Conservation (phyloP, 345 rosid species). For the Aurinia saxatilis region DNA sequence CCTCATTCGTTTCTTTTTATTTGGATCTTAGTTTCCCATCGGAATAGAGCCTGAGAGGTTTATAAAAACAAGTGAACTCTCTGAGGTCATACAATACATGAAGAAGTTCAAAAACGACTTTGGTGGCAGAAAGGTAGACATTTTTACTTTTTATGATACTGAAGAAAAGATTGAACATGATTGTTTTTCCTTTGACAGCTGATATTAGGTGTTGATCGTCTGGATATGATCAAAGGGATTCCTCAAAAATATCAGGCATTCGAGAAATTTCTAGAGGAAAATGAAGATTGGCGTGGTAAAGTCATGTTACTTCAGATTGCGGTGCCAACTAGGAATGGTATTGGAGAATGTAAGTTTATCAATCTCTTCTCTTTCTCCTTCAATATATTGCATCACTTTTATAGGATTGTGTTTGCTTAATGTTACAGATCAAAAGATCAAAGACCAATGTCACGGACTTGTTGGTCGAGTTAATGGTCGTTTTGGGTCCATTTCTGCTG, state of each 20-base stretch:
- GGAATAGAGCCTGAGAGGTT: conserved; percentile 92
- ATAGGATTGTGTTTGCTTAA: not conserved
- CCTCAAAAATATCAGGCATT: conserved; percentile 96
- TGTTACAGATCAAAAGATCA: conserved; percentile 67
- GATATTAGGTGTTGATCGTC: conserved; percentile 96
- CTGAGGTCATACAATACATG: conserved; percentile 55
- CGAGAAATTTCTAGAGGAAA: conserved; percentile 96
- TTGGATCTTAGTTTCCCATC: conserved; percentile 72
- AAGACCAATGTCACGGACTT: conserved; percentile 93
- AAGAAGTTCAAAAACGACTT: conserved; percentile 69
- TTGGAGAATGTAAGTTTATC: conserved; percentile 76
- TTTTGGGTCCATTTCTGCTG: conserved; percentile 83
- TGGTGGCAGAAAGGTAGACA: conserved; percentile 74
- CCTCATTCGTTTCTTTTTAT: not conserved
- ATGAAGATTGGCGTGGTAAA: conserved; percentile 77
- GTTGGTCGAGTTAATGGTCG: conserved; percentile 97
- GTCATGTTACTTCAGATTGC: conserved; percentile 97
- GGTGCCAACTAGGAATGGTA: conserved; percentile 97
- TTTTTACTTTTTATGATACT: not conserved
- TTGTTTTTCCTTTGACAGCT: conserved; percentile 40
- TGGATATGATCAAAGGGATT: conserved; percentile 96
- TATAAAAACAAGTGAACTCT: conserved; percentile 56
- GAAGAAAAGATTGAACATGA: not conserved
- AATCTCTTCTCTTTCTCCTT: not conserved
- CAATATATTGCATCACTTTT: not conserved